phyloP scores from a whole-genome alignment of 2,329 filamentous ascomycete genomes.

The Davidsoniella australis region DNA sequence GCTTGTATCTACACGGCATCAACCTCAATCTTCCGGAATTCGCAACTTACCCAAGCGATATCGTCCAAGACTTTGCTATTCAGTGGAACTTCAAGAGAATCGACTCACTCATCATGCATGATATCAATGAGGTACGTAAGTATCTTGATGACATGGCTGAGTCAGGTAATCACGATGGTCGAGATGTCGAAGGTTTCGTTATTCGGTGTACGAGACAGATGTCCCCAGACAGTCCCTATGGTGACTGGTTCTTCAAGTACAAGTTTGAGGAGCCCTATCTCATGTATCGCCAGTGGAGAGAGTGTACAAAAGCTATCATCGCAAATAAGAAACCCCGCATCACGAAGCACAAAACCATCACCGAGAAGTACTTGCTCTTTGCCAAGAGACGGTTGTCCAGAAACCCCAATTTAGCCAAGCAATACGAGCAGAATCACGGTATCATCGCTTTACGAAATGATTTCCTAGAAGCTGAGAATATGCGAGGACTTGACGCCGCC shows the following conservation, averaged over 20 bases:
- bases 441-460: constrained; percentile 84
- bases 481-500: constrained; percentile 81
- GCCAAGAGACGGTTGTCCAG: constrained; percentile 55
- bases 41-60: constrained; percentile 61
- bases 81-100: constrained; percentile 90
- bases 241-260: constrained; percentile 99
- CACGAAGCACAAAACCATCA: constrained; percentile 80
- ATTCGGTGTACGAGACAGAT: constrained; percentile 63
- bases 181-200: constrained; percentile 93
- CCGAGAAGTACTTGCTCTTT: constrained; percentile 75
- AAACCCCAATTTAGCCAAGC: constrained; percentile 48
- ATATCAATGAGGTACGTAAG: constrained; percentile 52
- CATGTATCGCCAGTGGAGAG: constrained; percentile 97
- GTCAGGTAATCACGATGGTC: constrained; percentile 74
- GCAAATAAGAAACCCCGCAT: constrained; percentile 53
- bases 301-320: constrained; percentile 86
- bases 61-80: constrained; percentile 81
- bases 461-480: constrained; percentile 66
- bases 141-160: constrained; percentile 78
- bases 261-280: constrained; percentile 98
- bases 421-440: constrained; percentile 77
- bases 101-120: constrained; percentile 59
- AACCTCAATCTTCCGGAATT: constrained; percentile 93
- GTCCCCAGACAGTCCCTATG: constrained; percentile 38
- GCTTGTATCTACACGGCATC: constrained; percentile 87